Evolutionary conservation across 352 stramenopile species (phyloP), one percentile per base, ranked within the genome.

Genomic region (Pythium grandisporangium): DNA sequence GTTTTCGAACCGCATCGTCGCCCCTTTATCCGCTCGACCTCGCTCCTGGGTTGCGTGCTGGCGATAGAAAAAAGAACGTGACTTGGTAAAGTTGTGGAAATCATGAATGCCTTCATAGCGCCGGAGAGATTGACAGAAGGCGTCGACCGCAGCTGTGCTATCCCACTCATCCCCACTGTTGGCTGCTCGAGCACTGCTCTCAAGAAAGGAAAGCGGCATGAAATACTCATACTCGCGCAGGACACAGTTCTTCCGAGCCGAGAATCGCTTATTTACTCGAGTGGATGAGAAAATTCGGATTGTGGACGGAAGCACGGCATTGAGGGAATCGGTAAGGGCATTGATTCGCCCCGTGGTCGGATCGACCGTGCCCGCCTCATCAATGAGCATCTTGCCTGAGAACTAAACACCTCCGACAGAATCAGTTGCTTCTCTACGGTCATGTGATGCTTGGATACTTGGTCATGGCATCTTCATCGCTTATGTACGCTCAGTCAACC

Each of bases 11-110:
- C n/a, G n/a, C n/a, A n/a, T n/a, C n/a, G n/a, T n/a, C n/a, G n/a
- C n/a, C n/a, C n/a, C n/a, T n/a, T n/a, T n/a, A n/a, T n/a, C n/a
- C n/a, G 16, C 32, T 16, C 19, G 5, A 17, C 8, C 24, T 27
- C 12, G 30, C 35, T 0, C 23, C 30, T 44, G 36, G 35, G 27
- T 39, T 5, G 63, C 74, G 19, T 85, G 67, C 24, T 69, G 40
- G 26, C 84, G 84, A 54, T 91, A 91, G 50, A 88, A 91, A 32
- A 71, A 70, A 10, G 71, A 71, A 2, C 75, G 66, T 13, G 74
- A 77, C 37, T 88, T 91, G 30, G 82, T 95, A 42, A 93, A 96
- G 48, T 96, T 96, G 74, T 96, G 84, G 41, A 95, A 96, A 49
- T 89, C 81, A 45, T 93, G 72, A 40, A 89, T 88, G 37, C 84